phyloP scores from a whole-genome alignment of 176 grass and related monocot genomes.

The Cenchrus americanus region DNA sequence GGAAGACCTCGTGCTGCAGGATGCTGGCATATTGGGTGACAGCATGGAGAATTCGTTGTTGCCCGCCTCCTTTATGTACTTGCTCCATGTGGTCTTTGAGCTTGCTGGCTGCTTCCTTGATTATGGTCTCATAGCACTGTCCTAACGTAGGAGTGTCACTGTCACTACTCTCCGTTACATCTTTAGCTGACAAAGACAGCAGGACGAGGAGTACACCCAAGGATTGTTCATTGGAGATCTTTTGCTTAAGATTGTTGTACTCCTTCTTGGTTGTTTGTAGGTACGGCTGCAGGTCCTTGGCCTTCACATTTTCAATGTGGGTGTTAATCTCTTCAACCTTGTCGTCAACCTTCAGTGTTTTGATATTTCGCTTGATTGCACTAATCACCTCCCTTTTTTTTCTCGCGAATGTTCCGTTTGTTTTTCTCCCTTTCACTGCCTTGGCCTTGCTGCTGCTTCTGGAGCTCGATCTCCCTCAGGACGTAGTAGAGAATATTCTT shows the following conservation, averaged over 20 bases:
- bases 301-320: neutral
- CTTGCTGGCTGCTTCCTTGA: neutral
- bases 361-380: neutral
- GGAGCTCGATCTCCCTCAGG: slow-evolving; percentile 2
- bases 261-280: no score
- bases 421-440: no score
- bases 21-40: neutral
- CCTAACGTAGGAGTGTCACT: no score
- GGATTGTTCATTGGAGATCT: neutral
- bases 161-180: neutral
- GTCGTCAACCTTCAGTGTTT: neutral
- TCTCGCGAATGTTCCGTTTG: no score
- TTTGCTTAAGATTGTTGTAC: no score
- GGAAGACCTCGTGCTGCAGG: neutral
- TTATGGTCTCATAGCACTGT: neutral
- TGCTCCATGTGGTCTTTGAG: neutral
- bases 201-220: neutral
- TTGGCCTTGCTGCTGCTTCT: no score
- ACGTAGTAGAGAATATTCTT: slow-evolving; percentile 41
- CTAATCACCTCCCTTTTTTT: neutral
- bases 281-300: no score
- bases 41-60: neutral
- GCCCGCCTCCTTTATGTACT: neutral
- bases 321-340: neutral
- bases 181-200: neutral